A percentile compares a stretch with the other conserved stretches of the same genome.
Conservation (phyloP, 768 basidiomycete species). For the Boletus pseudopeckii region DNA sequence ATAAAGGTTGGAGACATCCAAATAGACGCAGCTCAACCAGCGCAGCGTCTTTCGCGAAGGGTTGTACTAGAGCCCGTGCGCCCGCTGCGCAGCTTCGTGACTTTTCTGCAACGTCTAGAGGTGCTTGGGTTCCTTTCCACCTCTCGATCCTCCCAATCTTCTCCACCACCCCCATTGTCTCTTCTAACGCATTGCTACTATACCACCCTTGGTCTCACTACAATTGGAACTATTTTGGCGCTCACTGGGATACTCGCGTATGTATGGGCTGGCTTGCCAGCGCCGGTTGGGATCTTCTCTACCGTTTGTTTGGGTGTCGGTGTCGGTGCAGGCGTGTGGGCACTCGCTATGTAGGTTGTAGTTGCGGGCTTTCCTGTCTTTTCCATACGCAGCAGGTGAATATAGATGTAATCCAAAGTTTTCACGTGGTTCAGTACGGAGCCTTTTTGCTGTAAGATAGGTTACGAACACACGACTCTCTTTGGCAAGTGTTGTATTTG, state of each 20-base stretch:
- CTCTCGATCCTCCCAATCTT: background rate
- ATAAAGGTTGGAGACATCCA: slow-evolving; percentile 9
- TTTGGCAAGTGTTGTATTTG: slow-evolving; percentile 13
- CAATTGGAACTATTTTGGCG: slow-evolving; percentile 24
- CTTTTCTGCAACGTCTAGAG: background rate
- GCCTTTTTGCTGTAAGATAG: background rate
- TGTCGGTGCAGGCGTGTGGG: slow-evolving; percentile 22
- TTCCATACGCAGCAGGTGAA: background rate
- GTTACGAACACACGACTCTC: background rate
- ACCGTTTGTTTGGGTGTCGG: slow-evolving; percentile 26
- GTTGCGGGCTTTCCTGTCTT: background rate
- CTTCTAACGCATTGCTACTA: slow-evolving; percentile 26
- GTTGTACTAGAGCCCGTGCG: slow-evolving; percentile 17
- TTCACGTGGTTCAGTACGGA: background rate
- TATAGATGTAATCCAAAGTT: background rate
- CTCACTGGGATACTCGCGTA: slow-evolving; percentile 27
- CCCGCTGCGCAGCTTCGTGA: background rate
- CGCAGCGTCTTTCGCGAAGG: slow-evolving; percentile 6
- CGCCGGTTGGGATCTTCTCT: slow-evolving; percentile 27
- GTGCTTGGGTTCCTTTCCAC: background rate
- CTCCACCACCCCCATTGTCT: slow-evolving; percentile 13
- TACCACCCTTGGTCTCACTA: slow-evolving; percentile 23
- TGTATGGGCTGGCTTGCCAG: slow-evolving; percentile 23
- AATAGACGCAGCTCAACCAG: slow-evolving; percentile 1
- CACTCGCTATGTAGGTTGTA: slow-evolving; percentile 18